Conservation (phyloP, 2,329 filamentous ascomycete genomes). For the Penicillium freii region DNA sequence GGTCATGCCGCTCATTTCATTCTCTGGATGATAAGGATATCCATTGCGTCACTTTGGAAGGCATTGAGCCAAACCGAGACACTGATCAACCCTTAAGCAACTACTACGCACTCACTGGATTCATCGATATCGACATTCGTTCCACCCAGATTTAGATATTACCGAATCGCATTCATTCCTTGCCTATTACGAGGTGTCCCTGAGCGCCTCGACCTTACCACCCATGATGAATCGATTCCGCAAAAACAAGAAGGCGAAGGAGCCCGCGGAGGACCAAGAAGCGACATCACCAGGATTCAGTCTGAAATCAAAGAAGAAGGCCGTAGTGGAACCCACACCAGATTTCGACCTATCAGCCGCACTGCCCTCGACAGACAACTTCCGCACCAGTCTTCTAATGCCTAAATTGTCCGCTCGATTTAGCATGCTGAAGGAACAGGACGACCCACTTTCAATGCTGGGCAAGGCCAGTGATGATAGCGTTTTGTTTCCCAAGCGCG, state of each 20-base stretch:
- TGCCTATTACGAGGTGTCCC: not conserved
- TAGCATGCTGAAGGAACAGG: constrained; percentile 93
- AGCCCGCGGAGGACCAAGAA: constrained; percentile 25
- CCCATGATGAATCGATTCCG: constrained; percentile 43
- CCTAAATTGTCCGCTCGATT: constrained; percentile 91
- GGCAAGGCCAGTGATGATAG: constrained; percentile 96
- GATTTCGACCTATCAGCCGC: constrained; percentile 74
- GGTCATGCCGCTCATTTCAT: constrained; percentile 23
- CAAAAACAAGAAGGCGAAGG: constrained; percentile 41
- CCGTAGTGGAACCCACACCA: constrained; percentile 55
- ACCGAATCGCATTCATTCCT: not conserved
- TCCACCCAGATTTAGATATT: not conserved
- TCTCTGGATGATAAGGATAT: constrained; percentile 18
- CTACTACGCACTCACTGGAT: not conserved
- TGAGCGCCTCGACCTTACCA: not conserved
- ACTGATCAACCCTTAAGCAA: constrained; percentile 5
- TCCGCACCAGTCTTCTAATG: constrained; percentile 94
- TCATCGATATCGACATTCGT: constrained; percentile 4
- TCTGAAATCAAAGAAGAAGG: constrained; percentile 49
- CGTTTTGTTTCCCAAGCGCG: constrained; percentile 77
- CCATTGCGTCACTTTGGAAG: constrained; percentile 14
- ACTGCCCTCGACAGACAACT: constrained; percentile 81
- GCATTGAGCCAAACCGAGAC: not conserved
- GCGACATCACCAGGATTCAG: constrained; percentile 44
- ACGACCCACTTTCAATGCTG: constrained; percentile 82